phyloP scores from a whole-genome alignment of 176 grass and related monocot species.

The Zizania latifolia region DNA sequence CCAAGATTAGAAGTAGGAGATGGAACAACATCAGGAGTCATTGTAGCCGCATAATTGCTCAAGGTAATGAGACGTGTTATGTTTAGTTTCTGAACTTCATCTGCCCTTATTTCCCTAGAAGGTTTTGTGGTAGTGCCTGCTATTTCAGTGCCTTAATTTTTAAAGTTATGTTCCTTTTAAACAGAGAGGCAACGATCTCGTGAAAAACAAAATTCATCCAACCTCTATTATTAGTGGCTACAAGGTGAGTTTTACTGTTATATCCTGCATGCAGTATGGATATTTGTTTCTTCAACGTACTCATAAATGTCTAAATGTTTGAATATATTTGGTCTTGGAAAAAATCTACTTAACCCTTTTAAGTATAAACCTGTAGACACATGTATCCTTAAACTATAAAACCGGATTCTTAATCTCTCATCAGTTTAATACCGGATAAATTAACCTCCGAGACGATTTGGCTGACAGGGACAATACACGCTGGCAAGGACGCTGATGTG shows the following conservation, averaged over 20 bases:
- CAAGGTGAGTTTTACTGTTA: conserved; percentile 45
- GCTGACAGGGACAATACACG: too few species aligned
- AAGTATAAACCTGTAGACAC: too few species aligned
- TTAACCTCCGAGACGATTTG: too few species aligned
- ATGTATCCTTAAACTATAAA: too few species aligned
- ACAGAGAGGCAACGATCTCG: conserved; percentile 81
- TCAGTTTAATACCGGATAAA: too few species aligned
- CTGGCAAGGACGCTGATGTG: too few species aligned
- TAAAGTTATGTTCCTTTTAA: conserved; percentile 6
- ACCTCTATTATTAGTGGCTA: conserved; percentile 91
- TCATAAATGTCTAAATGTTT: background rate
- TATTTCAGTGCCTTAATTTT: background rate
- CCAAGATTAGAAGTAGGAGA: conserved; percentile 85
- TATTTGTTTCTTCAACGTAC: background rate
- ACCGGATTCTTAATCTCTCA: too few species aligned
- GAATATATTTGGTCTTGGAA: conserved; percentile 7
- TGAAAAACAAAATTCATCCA: conserved; percentile 89
- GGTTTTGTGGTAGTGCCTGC: too few species aligned
- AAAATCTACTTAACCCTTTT: too few species aligned
- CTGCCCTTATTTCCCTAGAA: conserved; percentile 1
- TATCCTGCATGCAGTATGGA: background rate
- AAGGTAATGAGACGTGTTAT: conserved; percentile 38
- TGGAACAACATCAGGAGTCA: conserved; percentile 73
- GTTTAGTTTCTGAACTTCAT: background rate
- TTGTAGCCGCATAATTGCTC: conserved; percentile 64